These are phyloP conservation scores for Trametes punicea DNA, from an alignment of 768 basidiomycete species.

Conservation along the genomic window DNA sequence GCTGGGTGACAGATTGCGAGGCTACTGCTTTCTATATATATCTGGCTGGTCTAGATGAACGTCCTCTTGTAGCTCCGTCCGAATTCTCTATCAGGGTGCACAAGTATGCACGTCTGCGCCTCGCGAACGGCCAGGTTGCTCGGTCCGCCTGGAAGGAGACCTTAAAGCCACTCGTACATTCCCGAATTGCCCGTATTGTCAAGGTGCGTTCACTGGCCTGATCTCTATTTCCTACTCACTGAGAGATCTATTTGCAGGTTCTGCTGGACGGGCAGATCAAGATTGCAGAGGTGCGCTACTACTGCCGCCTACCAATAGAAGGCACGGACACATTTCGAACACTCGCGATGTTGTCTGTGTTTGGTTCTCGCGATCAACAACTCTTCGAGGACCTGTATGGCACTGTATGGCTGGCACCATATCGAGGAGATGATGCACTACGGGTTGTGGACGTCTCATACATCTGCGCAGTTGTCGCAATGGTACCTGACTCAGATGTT, in stretches of 20 bases:
- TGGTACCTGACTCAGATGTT: background rate
- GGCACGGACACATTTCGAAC: background rate
- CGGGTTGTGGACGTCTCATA: background rate
- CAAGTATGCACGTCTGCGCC: conserved; percentile 27
- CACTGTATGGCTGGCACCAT: background rate
- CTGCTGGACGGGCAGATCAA: background rate
- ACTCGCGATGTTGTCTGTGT: background rate
- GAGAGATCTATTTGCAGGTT: background rate
- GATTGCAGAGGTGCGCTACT: background rate
- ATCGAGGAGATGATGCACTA: background rate
- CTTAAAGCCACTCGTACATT: conserved; percentile 15
- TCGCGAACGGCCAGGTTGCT: conserved; percentile 39
- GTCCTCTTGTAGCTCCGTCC: background rate
- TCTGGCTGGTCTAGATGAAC: background rate
- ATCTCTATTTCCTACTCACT: background rate
- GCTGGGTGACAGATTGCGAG: background rate
- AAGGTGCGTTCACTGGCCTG: background rate
- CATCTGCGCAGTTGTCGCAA: background rate
- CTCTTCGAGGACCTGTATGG: background rate
- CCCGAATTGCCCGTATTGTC: conserved; percentile 29
- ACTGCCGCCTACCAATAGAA: background rate
- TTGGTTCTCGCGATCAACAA: background rate
- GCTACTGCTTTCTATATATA: background rate
- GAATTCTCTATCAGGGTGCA: background rate
- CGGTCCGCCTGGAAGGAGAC: conserved; percentile 33